Percentiles rank a stretch among this genome's conserved stretches.
phyloP scores from a whole-genome alignment of 495 filamentous ascomycete species.

The Penicillium mononematosum region DNA sequence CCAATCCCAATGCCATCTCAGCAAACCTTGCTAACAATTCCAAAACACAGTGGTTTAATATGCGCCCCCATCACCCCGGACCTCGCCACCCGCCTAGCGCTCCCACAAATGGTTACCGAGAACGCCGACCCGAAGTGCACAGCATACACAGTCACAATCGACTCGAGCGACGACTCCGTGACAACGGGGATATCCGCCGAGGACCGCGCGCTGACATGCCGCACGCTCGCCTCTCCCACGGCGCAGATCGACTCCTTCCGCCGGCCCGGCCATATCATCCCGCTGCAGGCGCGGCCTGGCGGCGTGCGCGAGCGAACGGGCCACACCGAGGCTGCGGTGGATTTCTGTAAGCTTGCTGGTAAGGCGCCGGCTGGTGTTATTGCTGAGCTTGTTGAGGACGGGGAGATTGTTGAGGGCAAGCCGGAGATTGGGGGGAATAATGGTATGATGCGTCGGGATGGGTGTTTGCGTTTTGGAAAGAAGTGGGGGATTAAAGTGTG shows the following conservation, averaged over 20 bases:
- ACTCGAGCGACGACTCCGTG: slow-evolving; percentile 66
- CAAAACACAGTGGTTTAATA: slow-evolving; percentile 67
- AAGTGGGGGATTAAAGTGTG: slow-evolving; percentile 89
- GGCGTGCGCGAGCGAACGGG: slow-evolving; percentile 76
- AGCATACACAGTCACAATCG: slow-evolving; percentile 86
- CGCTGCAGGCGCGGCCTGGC: slow-evolving; percentile 73
- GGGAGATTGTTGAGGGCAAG: slow-evolving; percentile 60
- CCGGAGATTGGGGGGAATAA: slow-evolving; percentile 57
- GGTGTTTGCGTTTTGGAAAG: slow-evolving; percentile 82
- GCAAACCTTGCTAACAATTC: slow-evolving; percentile 1
- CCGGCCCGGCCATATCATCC: slow-evolving; percentile 87
- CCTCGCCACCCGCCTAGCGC: slow-evolving; percentile 62
- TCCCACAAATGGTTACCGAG: slow-evolving; percentile 85
- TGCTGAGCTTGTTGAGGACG: slow-evolving; percentile 81
- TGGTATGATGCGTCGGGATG: slow-evolving; percentile 92
- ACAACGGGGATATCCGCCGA: slow-evolving; percentile 89
- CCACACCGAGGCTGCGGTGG: slow-evolving; percentile 90
- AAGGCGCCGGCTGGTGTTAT: slow-evolving; percentile 77
- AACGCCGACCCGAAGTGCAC: slow-evolving; percentile 86
- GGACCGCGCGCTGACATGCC: slow-evolving; percentile 80
- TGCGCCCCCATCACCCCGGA: slow-evolving; percentile 77
- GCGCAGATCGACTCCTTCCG: slow-evolving; percentile 63
- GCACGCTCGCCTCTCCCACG: slow-evolving; percentile 68
- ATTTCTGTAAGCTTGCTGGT: slow-evolving; percentile 79
- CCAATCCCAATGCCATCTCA: neutral